Conservation (phyloP, 2,329 filamentous ascomycete species). For the Metarhizium humberi region DNA sequence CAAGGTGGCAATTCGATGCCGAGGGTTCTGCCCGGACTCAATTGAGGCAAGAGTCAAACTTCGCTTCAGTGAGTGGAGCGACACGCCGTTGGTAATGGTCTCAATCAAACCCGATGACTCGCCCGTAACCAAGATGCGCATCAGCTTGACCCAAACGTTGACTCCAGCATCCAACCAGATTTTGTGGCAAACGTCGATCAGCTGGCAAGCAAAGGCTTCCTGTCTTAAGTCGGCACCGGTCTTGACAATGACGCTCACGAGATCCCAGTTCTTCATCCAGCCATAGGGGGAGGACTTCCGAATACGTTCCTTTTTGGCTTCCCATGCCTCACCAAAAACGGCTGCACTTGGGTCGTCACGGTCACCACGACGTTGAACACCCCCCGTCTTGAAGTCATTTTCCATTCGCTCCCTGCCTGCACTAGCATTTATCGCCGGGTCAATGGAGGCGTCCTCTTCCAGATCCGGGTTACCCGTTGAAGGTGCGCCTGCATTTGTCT, state of each 20-base stretch:
- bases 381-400: slow-evolving; percentile 80
- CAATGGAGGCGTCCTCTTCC: slow-evolving; percentile 44
- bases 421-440: slow-evolving; percentile 51
- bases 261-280: slow-evolving; percentile 85
- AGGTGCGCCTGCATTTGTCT: slow-evolving; percentile 45
- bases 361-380: slow-evolving; percentile 70
- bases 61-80: slow-evolving; percentile 76
- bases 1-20: slow-evolving; percentile 68
- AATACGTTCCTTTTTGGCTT: slow-evolving; percentile 74
- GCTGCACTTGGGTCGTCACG: slow-evolving; percentile 79
- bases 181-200: slow-evolving; percentile 72
- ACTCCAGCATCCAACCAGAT: slow-evolving; percentile 70
- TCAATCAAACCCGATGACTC: slow-evolving; percentile 79
- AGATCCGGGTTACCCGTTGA: slow-evolving; percentile 35
- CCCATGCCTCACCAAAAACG: slow-evolving; percentile 81
- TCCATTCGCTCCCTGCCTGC: slow-evolving; percentile 79
- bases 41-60: slow-evolving; percentile 69
- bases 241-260: slow-evolving; percentile 81
- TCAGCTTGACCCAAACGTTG: slow-evolving; percentile 80
- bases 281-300: slow-evolving; percentile 76
- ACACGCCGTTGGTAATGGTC: slow-evolving; percentile 82
- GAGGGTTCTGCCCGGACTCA: slow-evolving; percentile 62
- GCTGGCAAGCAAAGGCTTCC: slow-evolving; percentile 79
- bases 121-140: slow-evolving; percentile 79
- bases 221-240: slow-evolving; percentile 75